Evolutionary conservation across 306 rosid species (phyloP).

Genomic region (Prunus salicina): DNA sequence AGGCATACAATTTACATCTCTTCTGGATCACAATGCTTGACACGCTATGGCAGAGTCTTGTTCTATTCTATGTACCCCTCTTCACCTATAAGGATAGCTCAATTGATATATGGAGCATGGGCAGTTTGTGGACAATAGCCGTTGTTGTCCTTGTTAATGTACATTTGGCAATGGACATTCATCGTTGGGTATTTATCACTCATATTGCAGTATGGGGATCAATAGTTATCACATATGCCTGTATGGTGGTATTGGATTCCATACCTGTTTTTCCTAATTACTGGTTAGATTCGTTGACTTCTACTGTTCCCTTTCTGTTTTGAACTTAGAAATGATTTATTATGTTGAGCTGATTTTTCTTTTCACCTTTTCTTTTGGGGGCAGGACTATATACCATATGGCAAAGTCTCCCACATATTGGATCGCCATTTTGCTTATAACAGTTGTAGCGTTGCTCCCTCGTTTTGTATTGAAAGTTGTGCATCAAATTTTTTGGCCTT

Average conservation of each 20-base stretch:
- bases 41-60: conserved; percentile 99
- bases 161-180: conserved; percentile 92
- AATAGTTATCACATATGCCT: conserved; percentile 73
- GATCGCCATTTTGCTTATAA: conserved; percentile 76
- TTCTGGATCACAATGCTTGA: conserved; percentile 95
- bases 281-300: conserved; percentile 58
- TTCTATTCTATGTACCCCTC: conserved; percentile 72
- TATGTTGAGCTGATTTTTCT: conserved; percentile 25
- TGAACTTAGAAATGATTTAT: conserved; percentile 5
- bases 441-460: conserved; percentile 75
- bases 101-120: conserved; percentile 93
- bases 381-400: conserved; percentile 80
- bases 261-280: conserved; percentile 79
- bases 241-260: conserved; percentile 85
- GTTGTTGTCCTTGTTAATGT: conserved; percentile 90
- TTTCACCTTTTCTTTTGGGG: conserved; percentile 15
- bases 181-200: conserved; percentile 75
- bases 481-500: conserved; percentile 72
- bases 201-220: conserved; percentile 97
- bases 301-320: conserved; percentile 13
- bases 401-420: conserved; percentile 72
- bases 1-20: conserved; percentile 77
- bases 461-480: conserved; percentile 74
- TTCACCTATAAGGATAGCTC: conserved; percentile 78
- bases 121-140: conserved; percentile 94